phyloP scores from a whole-genome alignment of 2,329 filamentous ascomycete genomes.

The Didymella sp. region DNA sequence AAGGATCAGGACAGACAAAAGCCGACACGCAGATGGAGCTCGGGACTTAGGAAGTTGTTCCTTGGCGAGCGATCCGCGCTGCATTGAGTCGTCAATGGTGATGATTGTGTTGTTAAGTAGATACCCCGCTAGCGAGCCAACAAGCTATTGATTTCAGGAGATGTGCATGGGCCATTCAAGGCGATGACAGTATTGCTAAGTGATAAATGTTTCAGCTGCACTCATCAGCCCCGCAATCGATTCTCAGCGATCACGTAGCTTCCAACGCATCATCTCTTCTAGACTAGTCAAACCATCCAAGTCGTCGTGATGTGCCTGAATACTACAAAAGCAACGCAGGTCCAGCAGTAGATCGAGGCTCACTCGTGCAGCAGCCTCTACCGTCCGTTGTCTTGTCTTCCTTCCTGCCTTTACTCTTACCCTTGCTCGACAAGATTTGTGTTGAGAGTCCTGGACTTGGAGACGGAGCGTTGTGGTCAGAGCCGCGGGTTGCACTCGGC shows the following conservation, averaged over 20 bases:
- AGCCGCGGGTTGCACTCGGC: too few species aligned
- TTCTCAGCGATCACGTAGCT: background rate
- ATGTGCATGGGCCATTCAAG: background rate
- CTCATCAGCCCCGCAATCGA: background rate
- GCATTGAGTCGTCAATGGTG: background rate
- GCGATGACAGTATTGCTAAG: background rate
- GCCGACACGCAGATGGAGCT: conserved; percentile 33
- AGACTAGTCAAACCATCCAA: background rate
- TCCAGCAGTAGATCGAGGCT: background rate
- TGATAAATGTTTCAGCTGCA: too few species aligned
- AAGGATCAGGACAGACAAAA: conserved; percentile 20
- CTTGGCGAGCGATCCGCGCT: conserved; percentile 3
- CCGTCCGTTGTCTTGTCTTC: too few species aligned
- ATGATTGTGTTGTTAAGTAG: background rate
- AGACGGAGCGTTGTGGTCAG: too few species aligned
- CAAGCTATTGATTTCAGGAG: background rate
- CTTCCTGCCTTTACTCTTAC: too few species aligned
- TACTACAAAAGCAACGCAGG: background rate
- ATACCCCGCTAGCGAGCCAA: background rate
- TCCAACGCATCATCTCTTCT: background rate
- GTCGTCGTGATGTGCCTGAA: background rate
- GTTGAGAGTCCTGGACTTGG: too few species aligned
- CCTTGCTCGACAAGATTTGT: too few species aligned
- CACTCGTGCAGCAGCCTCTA: background rate
- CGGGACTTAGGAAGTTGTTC: conserved; percentile 32